Conservation (phyloP, 495 filamentous ascomycete species). For the Penicillium verhagenii region DNA sequence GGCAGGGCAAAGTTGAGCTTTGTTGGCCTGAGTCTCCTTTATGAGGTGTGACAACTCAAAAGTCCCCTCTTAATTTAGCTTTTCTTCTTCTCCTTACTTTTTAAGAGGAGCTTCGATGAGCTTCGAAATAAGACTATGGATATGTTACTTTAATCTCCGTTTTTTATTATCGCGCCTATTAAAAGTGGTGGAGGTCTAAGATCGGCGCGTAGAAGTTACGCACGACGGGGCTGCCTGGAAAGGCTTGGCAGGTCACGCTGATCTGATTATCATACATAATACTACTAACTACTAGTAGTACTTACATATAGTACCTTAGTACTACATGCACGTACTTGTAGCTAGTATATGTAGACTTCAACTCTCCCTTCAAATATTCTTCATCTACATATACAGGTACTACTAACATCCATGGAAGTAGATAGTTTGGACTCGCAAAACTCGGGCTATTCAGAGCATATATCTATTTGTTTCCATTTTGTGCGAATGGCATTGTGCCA, state of each 20-base stretch:
- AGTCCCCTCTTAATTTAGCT: no score
- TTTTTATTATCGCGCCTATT: background rate
- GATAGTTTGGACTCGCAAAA: background rate
- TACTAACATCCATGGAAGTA: no score
- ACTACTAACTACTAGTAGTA: no score
- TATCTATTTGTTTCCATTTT: slow-evolving; percentile 8
- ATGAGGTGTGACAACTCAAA: background rate
- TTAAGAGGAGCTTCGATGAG: background rate
- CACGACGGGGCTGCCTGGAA: slow-evolving; percentile 22
- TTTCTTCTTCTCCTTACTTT: slow-evolving; percentile 1
- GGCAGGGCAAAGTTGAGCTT: background rate
- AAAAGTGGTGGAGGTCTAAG: background rate
- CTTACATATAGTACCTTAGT: no score
- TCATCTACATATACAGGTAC: no score
- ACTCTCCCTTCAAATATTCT: no score
- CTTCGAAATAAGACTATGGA: background rate
- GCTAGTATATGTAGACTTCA: no score
- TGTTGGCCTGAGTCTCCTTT: background rate
- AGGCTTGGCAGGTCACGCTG: slow-evolving; percentile 20
- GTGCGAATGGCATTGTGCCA: slow-evolving; percentile 17
- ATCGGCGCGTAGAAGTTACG: slow-evolving; percentile 10
- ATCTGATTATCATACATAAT: background rate
- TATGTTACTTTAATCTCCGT: background rate
- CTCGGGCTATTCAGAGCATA: background rate
- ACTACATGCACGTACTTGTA: no score